phyloP scores from a whole-genome alignment of 2,329 filamentous ascomycete species.

The Talaromyces sp. region DNA sequence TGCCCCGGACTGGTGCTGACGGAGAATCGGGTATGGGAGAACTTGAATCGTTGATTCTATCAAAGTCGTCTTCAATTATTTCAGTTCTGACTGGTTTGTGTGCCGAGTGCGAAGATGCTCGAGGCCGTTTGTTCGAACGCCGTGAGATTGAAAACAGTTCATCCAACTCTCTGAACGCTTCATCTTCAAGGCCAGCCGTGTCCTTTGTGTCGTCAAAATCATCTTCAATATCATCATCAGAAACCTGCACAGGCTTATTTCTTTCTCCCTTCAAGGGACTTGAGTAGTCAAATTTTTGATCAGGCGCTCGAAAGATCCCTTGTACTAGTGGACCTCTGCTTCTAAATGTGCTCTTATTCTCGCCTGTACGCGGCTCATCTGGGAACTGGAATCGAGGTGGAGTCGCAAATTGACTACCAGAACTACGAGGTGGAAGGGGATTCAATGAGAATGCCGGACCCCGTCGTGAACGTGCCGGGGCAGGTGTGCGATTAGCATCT shows the following conservation, averaged over 20 bases:
- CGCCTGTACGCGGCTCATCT: not conserved
- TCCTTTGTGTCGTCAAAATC: conserved; percentile 11
- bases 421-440: not conserved
- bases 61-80: not conserved
- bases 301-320: not conserved
- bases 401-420: conserved; percentile 17
- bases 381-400: conserved; percentile 16
- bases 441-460: conserved; percentile 14
- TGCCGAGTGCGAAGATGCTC: conserved; percentile 18
- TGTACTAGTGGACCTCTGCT: not conserved
- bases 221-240: conserved; percentile 8
- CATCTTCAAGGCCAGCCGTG: conserved; percentile 1
- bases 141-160: conserved; percentile 29
- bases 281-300: not conserved
- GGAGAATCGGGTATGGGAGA: not conserved
- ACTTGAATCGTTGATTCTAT: conserved; percentile 4
- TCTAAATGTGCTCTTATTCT: not conserved
- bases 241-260: not conserved
- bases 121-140: conserved; percentile 32
- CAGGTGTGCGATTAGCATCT: conserved; percentile 7
- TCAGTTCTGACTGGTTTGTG: not conserved
- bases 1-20: not conserved
- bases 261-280: not conserved
- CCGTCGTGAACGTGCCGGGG: conserved; percentile 6
- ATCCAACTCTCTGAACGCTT: conserved; percentile 28